Base-by-base conservation (phyloP, 208 protist genomes). In the Trypanosoma mega region DNA sequence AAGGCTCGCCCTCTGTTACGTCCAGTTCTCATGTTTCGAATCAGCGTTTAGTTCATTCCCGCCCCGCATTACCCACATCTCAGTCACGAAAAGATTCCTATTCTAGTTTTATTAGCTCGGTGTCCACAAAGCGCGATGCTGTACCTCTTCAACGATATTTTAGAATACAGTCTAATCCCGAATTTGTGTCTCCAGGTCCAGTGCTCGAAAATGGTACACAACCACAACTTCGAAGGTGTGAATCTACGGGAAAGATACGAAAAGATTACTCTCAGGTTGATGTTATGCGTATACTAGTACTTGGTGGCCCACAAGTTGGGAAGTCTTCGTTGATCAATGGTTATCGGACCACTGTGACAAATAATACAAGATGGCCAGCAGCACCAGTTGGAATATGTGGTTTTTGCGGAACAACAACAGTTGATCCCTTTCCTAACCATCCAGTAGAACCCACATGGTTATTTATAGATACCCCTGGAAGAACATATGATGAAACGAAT, bases 261-360 rank as follows among this genome's bases (percentile, higher is more conserved):
- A 6, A 14, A 16, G n/a, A 14, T 9, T n/a, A 50, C 11, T n/a
- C 8, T 33, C 20, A 23, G n/a, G 33, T 2, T 12, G 49, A 64
- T 23, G 79, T 68, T 6, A 83, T 85, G 78, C 81, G 84, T 68
- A 64, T 94, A 9, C 72, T 94, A n/a, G 76, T 94, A 8, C 29
- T 94, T 39, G 87, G 87, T 4, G 68, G 72, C 1, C 87, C 82
- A 41, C 83, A 90, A 61, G 81, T 84, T 44, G 87, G 87, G 18
- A 94, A 94, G 47, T 91, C 83, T 11, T 77, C 73, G 14, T 82
- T 94, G 31, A 77, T 94, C 57, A 94, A 94, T 61, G 63, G 67
- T 27, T 91, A 85, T 45, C 75, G 87, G 4, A 70, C 76, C 1
- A 73, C 76, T 3, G 75, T 89, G 33, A 85, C 74, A 30, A 76